Evolutionary conservation across 225 moss, liverwort and hornwort species (phyloP).

Genomic region (Sphagnum contortum): DNA sequence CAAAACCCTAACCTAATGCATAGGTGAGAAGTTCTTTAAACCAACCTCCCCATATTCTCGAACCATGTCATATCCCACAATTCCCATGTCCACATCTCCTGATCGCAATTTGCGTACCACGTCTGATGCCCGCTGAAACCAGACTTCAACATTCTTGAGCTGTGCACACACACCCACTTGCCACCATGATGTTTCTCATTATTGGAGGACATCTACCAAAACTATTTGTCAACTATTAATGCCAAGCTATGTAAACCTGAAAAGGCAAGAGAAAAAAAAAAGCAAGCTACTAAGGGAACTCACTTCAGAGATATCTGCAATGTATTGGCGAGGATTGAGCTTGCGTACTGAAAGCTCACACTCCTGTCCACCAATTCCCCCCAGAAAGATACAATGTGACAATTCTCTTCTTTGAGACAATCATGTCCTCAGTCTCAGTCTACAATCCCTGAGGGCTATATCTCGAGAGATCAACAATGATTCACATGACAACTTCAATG

Average conservation of each 20-base stretch:
- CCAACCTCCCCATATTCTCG: slow-evolving; percentile 92
- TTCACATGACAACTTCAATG: too few relatives aligned
- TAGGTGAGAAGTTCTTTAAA: too few relatives aligned
- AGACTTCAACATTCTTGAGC: slow-evolving; percentile 91
- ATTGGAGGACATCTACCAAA: too few relatives aligned
- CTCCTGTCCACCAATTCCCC: slow-evolving; percentile 29
- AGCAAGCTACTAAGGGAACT: slow-evolving; percentile 7
- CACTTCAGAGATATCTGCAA: slow-evolving; percentile 92
- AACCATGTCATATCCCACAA: slow-evolving; percentile 94
- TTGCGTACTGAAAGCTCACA: slow-evolving; percentile 95
- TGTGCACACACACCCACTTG: slow-evolving; percentile 12
- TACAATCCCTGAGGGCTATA: neutral
- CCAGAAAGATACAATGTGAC: neutral
- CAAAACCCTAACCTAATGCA: too few relatives aligned
- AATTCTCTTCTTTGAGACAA: neutral
- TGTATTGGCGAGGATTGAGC: slow-evolving; percentile 95
- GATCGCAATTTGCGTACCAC: slow-evolving; percentile 85
- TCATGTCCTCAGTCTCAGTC: too few relatives aligned
- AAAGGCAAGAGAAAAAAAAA: neutral
- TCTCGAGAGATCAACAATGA: neutral
- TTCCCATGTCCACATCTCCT: slow-evolving; percentile 96
- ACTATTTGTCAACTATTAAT: too few relatives aligned
- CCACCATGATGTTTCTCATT: too few relatives aligned
- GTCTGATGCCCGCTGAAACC: slow-evolving; percentile 97
- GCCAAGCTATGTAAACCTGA: neutral